Evolutionary conservation across 441 rosid genomes (phyloP), one percentile per base, ranked within the genome.

Genomic region (Mallotus japonicus): DNA sequence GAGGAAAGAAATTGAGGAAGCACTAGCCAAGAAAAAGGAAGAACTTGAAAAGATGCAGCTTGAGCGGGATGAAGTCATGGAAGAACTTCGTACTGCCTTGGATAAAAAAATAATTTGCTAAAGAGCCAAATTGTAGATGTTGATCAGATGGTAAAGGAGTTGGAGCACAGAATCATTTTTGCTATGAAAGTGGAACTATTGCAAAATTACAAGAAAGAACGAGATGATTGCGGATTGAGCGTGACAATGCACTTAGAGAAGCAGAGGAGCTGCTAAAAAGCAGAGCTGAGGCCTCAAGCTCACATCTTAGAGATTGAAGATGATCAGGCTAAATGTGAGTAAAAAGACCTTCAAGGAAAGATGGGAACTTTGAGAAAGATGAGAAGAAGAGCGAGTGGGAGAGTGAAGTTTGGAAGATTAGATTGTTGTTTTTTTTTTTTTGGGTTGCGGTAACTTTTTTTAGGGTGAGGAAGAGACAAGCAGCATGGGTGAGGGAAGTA

Each of bases 201-300:
- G 80, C 92, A 90, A 77, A 90, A 77, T 62, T 85, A 86, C 81
- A 85, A 79, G 73, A 79, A 84, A 70, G 99, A 92, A 83, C 81
- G 83, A 76, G 92, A 89, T 67, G 87, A 87, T 81, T 92, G 85
- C 93, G 88, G 78, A 79, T 84, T 70, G 92, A 86, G 74, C 87
- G 92, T 79, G 93, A 88, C 82, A 85, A 80, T 75, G 96, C 98
- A 72, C 93, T 92, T 58, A 89, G 77, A 84, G 95, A 91, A 87
- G 96, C 96, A 32, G 98, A 90, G 82, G 89, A 86, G 84, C 86
- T 91, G 75, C 84, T 91, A 80, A 83, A 78, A 78, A 80, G 85
- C 78, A 85, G 69, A 75, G 83, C 87, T 67, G 95, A 90, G 82
- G 76, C 87, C 81, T 86, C 92, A 74, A 81, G 77, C 62, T 42